Evolutionary conservation across 305 asterid species (phyloP).

Genomic region (Caryopteris hybrid): DNA sequence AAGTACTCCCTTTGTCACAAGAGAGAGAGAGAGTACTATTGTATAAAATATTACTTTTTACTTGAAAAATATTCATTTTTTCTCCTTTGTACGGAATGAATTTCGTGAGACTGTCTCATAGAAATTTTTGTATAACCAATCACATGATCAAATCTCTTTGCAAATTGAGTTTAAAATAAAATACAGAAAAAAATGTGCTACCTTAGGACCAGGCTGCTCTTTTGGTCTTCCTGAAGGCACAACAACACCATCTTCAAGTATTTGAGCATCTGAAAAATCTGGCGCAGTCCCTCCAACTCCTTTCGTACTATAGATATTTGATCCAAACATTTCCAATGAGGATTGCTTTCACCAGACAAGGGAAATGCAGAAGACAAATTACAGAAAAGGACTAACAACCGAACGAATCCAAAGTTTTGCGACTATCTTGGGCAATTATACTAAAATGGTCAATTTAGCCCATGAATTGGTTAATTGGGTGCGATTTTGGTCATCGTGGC

Average conservation of each 20-base stretch:
- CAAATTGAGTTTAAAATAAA: not conserved
- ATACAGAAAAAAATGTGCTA: not conserved
- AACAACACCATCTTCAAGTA: constrained; percentile 69
- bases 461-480: not conserved
- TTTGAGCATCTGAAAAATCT: constrained; percentile 47
- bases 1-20: too few species aligned
- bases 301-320: constrained; percentile 59
- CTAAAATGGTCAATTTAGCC: not conserved
- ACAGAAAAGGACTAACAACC: not conserved
- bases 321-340: not conserved
- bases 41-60: not conserved
- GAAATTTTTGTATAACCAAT: not conserved
- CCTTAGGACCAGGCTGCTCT: constrained; percentile 48
- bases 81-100: not conserved
- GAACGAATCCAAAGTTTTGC: not conserved
- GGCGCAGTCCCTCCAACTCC: constrained; percentile 86
- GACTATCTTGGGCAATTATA: not conserved
- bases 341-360: not conserved
- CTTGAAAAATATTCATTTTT: not conserved
- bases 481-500: not conserved
- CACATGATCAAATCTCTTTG: not conserved
- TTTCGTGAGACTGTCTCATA: not conserved
- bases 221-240: constrained; percentile 83
- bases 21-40: too few species aligned
- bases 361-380: not conserved